Evolutionary conservation across 2,329 filamentous ascomycete species (phyloP).

Genomic region (Neodidymelliopsis sp.): DNA sequence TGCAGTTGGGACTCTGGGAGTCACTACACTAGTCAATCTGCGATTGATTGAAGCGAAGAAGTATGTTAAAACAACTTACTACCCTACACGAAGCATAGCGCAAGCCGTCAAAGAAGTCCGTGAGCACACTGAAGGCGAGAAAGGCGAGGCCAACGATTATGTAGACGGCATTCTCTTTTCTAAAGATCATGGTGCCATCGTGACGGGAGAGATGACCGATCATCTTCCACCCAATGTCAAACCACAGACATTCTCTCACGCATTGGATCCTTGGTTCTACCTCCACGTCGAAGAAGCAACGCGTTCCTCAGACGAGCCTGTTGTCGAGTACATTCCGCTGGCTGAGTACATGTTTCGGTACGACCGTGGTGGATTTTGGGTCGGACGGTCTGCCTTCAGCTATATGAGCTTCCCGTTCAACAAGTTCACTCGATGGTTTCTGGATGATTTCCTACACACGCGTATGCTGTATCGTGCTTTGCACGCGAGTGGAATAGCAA

Average conservation of each 20-base stretch:
- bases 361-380: constrained; percentile 75
- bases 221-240: constrained; percentile 38
- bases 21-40: constrained; percentile 65
- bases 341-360: constrained; percentile 75
- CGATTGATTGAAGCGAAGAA: constrained; percentile 55
- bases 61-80: constrained; percentile 60
- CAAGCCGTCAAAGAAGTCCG: constrained; percentile 53
- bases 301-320: constrained; percentile 39
- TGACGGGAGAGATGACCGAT: constrained; percentile 55
- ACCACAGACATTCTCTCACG: constrained; percentile 51
- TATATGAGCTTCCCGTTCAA: constrained; percentile 74
- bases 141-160: constrained; percentile 52
- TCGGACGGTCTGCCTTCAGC: constrained; percentile 66
- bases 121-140: constrained; percentile 46
- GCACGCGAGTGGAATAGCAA: constrained; percentile 66
- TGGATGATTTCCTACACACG: constrained; percentile 70
- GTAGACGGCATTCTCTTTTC: constrained; percentile 61
- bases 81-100: constrained; percentile 51
- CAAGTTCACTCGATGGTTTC: constrained; percentile 65
- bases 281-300: constrained; percentile 55
- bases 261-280: constrained; percentile 61
- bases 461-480: constrained; percentile 71
- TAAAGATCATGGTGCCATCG: constrained; percentile 51
- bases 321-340: constrained; percentile 66
- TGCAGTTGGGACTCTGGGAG: constrained; percentile 71